Evolutionary conservation across 495 filamentous ascomycete species (phyloP).

Genomic region (Stereocaulon alpinum): DNA sequence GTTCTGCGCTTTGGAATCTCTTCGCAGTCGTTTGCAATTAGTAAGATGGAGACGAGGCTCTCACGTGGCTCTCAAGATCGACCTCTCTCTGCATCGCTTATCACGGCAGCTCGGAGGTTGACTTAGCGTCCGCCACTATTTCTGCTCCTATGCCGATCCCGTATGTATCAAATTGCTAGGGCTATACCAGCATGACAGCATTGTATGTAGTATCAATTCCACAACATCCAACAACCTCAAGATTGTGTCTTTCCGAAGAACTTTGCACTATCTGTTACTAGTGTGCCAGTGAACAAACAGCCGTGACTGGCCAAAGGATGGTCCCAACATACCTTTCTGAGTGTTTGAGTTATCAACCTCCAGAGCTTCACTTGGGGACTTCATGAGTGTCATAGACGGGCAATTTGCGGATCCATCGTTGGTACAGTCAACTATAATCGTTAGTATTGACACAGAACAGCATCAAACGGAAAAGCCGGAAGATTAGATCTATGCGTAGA

Average conservation of each 20-base stretch:
- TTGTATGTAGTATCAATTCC: not conserved
- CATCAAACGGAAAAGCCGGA: too few relatives aligned
- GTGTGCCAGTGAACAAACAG: not conserved
- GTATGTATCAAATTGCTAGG: not conserved
- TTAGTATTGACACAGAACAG: too few relatives aligned
- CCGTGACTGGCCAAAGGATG: not conserved
- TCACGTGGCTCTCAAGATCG: not conserved
- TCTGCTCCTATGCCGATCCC: not conserved
- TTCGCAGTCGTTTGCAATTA: not conserved
- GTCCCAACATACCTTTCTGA: not conserved
- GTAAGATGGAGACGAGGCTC: not conserved
- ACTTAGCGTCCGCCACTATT: conserved; percentile 6
- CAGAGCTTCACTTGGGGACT: too few relatives aligned
- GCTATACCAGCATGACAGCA: not conserved
- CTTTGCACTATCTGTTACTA: not conserved
- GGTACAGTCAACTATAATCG: too few relatives aligned
- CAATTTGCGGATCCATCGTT: too few relatives aligned
- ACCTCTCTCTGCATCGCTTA: conserved; percentile 1
- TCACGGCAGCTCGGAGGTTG: conserved; percentile 6
- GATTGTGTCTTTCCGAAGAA: not conserved
- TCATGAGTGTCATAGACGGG: too few relatives aligned
- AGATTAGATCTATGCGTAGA: too few relatives aligned
- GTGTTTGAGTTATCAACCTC: too few relatives aligned
- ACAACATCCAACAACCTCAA: too few relatives aligned
- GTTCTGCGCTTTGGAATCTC: not conserved